Percentiles rank a stretch among this genome's conserved stretches.
These are phyloP conservation scores for Blastocystis sp. DNA, from an alignment of 352 stramenopile genomes.

Conservation along the genomic window DNA sequence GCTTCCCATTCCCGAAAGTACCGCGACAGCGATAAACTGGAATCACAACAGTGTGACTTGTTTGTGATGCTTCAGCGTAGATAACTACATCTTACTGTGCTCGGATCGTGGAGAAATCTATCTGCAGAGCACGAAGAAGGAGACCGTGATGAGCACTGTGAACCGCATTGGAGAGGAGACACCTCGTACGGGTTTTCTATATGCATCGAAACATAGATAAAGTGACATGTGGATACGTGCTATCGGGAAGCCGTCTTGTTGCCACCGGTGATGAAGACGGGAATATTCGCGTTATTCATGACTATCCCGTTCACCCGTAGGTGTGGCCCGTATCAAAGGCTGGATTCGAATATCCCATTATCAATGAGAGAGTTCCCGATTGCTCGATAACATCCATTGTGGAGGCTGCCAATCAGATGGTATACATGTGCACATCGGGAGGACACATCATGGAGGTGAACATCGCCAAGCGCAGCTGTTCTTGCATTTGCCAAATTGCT, in stretches of 20 bases:
- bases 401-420: neutral
- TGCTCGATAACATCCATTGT: conserved; percentile 38
- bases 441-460: conserved; percentile 56
- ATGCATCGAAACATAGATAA: conserved; percentile 5
- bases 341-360: conserved; percentile 32
- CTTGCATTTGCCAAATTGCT: neutral
- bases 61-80: neutral
- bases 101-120: conserved; percentile 51
- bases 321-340: conserved; percentile 48
- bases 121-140: conserved; percentile 53
- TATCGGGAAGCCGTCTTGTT: conserved; percentile 50
- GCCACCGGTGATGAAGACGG: conserved; percentile 15
- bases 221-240: conserved; percentile 10
- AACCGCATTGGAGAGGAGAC: conserved; percentile 28
- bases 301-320: neutral
- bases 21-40: conserved; percentile 21
- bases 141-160: conserved; percentile 15
- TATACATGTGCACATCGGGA: conserved; percentile 22
- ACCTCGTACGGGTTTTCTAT: neutral
- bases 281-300: conserved; percentile 23
- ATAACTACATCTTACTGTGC: conserved; percentile 66
- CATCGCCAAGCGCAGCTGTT: neutral
- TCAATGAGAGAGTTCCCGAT: conserved; percentile 29
- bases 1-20: neutral
- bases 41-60: conserved; percentile 59